Conservation (phyloP, 2,329 filamentous ascomycete genomes). For the Salinomyces thailandicus region DNA sequence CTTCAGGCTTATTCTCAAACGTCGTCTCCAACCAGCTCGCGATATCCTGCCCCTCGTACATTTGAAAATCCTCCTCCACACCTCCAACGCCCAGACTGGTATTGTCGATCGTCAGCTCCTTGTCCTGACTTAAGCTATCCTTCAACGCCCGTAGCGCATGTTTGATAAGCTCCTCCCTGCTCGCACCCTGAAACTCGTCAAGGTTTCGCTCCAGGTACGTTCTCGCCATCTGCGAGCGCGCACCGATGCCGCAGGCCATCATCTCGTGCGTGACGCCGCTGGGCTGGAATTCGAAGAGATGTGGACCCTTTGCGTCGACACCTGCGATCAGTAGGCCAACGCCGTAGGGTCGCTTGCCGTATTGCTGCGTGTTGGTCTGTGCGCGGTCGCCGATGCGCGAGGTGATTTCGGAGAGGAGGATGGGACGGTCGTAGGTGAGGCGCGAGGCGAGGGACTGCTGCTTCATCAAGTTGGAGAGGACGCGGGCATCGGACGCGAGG, state of each 20-base stretch:
- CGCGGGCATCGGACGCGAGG: slow-evolving; percentile 92
- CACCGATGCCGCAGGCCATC: slow-evolving; percentile 90
- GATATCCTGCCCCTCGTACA: slow-evolving; percentile 83
- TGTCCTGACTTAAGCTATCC: slow-evolving; percentile 93
- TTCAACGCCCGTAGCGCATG: slow-evolving; percentile 87
- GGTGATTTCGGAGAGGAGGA: slow-evolving; percentile 81
- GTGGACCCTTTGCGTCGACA: slow-evolving; percentile 85
- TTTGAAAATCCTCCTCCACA: slow-evolving; percentile 78
- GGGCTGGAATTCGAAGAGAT: slow-evolving; percentile 97
- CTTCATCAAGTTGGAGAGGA: slow-evolving; percentile 99
- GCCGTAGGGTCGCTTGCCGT: slow-evolving; percentile 91
- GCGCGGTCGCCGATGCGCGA: slow-evolving; percentile 90
- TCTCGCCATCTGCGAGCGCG: slow-evolving; percentile 90
- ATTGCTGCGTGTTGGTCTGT: slow-evolving; percentile 95
- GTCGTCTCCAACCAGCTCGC: slow-evolving; percentile 72
- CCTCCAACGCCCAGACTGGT: slow-evolving; percentile 84
- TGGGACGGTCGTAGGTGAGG: slow-evolving; percentile 88
- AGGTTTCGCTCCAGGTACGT: slow-evolving; percentile 93
- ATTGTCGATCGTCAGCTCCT: slow-evolving; percentile 94
- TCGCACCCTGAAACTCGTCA: slow-evolving; percentile 66
- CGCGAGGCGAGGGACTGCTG: slow-evolving; percentile 93
- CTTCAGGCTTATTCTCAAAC: slow-evolving; percentile 35
- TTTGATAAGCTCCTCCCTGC: slow-evolving; percentile 74
- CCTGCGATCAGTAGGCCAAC: slow-evolving; percentile 87
- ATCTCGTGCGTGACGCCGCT: slow-evolving; percentile 95